Evolutionary conservation across 768 basidiomycete genomes (phyloP).

Genomic region (Polyporus arcularius): DNA sequence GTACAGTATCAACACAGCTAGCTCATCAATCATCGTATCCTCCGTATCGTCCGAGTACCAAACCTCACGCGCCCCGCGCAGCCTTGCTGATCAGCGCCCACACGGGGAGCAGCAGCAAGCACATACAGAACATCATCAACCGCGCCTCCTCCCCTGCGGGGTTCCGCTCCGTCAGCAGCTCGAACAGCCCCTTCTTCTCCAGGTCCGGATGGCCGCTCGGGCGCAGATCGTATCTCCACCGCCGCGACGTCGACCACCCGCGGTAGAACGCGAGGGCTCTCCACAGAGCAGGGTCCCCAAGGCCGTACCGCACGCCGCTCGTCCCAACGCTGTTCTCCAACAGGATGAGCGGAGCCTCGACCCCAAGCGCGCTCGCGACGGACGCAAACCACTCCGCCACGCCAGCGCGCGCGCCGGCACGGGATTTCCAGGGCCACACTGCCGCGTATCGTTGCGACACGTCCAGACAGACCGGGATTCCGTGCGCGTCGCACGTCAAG

Average conservation of each 20-base stretch:
- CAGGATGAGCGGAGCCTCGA: conserved; percentile 4
- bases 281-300: not conserved
- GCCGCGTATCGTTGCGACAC: conserved; percentile 51
- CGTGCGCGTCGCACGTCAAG: conserved; percentile 62
- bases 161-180: conserved; percentile 56
- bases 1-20: too few relatives aligned
- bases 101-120: conserved; percentile 49
- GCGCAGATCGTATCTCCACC: conserved; percentile 34
- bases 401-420: conserved; percentile 1
- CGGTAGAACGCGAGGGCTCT: not conserved
- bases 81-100: conserved; percentile 43
- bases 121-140: conserved; percentile 54
- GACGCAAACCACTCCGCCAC: conserved; percentile 16
- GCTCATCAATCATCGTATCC: too few relatives aligned
- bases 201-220: conserved; percentile 38
- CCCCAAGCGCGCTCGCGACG: conserved; percentile 9
- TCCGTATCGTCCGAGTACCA: too few relatives aligned
- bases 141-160: conserved; percentile 71
- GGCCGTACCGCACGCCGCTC: conserved; percentile 2
- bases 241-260: conserved; percentile 22
- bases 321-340: not conserved
- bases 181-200: conserved; percentile 42
- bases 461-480: conserved; percentile 54
- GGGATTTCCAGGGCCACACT: conserved; percentile 44
- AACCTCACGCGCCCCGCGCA: not conserved